Conservation (phyloP, 202 grass and related monocot genomes). For the Musa balbisiana region DNA sequence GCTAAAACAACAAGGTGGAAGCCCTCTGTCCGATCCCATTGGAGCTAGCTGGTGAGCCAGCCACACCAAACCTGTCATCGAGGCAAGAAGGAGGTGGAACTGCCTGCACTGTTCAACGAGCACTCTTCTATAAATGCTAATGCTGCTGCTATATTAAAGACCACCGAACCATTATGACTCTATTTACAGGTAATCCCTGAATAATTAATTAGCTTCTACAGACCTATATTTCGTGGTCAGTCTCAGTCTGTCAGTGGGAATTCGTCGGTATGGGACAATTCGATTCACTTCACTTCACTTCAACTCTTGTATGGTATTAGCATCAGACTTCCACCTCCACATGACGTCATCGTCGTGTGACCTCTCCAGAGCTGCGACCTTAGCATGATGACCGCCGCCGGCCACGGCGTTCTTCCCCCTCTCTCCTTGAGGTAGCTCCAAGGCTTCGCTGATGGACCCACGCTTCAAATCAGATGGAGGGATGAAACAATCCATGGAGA, state of each 20-base stretch:
- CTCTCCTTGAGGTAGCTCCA: neutral
- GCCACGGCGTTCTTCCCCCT: neutral
- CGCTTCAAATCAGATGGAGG: slow-evolving; percentile 5
- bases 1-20: too few species aligned
- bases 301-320: neutral
- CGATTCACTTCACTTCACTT: neutral
- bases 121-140: neutral
- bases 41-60: too few species aligned
- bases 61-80: too few species aligned
- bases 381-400: neutral
- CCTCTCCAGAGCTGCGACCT: neutral
- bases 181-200: neutral
- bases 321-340: neutral
- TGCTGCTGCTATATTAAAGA: neutral
- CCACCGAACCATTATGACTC: neutral
- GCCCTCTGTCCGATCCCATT: too few species aligned
- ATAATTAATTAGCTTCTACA: neutral
- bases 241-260: neutral
- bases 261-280: neutral
- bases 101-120: too few species aligned
- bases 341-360: neutral
- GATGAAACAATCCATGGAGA: slow-evolving; percentile 14
- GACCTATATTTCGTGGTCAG: neutral
- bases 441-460: neutral
- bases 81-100: too few species aligned